These are phyloP conservation scores for Apiotrichum domesticum DNA, from an alignment of 1,284 basidiomycete genomes.

Conservation along the genomic window DNA sequence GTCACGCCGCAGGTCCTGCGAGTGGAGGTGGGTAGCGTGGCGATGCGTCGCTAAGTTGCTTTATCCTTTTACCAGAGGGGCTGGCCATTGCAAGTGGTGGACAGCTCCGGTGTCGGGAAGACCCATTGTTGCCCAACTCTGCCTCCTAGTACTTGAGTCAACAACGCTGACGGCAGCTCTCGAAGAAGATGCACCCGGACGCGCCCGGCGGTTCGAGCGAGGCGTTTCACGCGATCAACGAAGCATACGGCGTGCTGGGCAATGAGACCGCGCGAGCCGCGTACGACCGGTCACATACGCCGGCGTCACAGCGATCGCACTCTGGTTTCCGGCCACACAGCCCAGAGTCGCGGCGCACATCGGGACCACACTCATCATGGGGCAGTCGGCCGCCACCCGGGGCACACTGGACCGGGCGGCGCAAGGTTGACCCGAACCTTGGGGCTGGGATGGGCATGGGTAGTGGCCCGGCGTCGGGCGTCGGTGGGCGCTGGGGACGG, in stretches of 20 bases:
- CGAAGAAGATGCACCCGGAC: conserved; percentile 49
- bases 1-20: too few species aligned
- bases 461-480: neutral
- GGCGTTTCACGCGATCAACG: conserved; percentile 43
- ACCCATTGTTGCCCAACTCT: too few species aligned
- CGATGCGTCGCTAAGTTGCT: too few species aligned
- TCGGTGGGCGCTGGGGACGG: conserved; percentile 1
- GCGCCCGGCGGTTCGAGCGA: conserved; percentile 34
- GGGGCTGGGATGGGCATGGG: conserved; percentile 17
- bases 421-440: conserved; percentile 3
- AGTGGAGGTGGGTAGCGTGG: too few species aligned
- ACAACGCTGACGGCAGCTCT: conserved; percentile 32
- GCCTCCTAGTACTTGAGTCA: neutral
- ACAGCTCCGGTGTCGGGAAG: too few species aligned
- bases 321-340: conserved; percentile 9
- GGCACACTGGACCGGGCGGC: conserved; percentile 5
- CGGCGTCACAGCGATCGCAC: neutral
- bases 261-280: conserved; percentile 36
- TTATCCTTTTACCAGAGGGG: neutral
- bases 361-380: conserved; percentile 12
- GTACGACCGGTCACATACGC: conserved; percentile 4
- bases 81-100: too few species aligned
- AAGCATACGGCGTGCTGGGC: conserved; percentile 43
- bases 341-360: conserved; percentile 8
- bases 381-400: conserved; percentile 6